A percentile compares a stretch with the other conserved stretches of the same genome.
Evolutionary conservation across 768 basidiomycete species (phyloP).

Genomic region (Daedaleopsis sinensis): DNA sequence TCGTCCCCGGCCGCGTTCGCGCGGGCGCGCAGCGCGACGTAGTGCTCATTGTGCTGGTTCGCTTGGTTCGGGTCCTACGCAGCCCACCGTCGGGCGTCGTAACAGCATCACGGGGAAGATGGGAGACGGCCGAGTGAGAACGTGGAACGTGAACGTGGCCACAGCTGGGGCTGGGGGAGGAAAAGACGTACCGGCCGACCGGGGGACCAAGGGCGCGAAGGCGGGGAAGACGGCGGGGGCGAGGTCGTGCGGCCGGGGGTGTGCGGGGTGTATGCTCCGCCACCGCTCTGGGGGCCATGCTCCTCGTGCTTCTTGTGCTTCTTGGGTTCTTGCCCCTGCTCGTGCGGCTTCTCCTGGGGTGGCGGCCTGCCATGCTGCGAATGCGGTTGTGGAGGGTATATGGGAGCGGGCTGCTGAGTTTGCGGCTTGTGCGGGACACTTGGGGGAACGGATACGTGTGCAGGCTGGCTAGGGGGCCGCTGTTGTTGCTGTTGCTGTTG

Average conservation of each 20-base stretch:
- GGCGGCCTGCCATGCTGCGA: slow-evolving; percentile 9
- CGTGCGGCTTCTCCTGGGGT: slow-evolving; percentile 10
- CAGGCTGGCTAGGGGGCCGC: slow-evolving; percentile 4
- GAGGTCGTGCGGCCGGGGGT: not conserved
- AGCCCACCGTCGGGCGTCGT: too few relatives aligned
- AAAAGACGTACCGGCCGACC: slow-evolving; percentile 11
- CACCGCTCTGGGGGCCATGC: slow-evolving; percentile 1
- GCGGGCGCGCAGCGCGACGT: slow-evolving; percentile 66
- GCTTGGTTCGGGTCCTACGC: slow-evolving; percentile 55
- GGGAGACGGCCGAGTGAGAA: not conserved
- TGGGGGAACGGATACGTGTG: slow-evolving; percentile 24
- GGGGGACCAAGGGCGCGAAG: slow-evolving; percentile 18
- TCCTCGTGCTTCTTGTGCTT: slow-evolving; percentile 9
- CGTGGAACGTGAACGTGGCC: not conserved
- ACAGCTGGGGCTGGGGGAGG: not conserved
- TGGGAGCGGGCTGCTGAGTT: slow-evolving; percentile 11
- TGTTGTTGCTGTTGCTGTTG: slow-evolving; percentile 6
- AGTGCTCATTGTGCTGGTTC: slow-evolving; percentile 73
- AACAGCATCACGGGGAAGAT: not conserved
- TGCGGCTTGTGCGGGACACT: slow-evolving; percentile 20
- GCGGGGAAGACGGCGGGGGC: slow-evolving; percentile 14
- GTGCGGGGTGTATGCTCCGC: not conserved
- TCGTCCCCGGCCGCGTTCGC: slow-evolving; percentile 80
- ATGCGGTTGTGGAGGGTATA: slow-evolving; percentile 12
- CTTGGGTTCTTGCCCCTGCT: slow-evolving; percentile 9